Base-by-base conservation (phyloP, 495 filamentous ascomycete genomes). In the Annulohypoxylon nitens region DNA sequence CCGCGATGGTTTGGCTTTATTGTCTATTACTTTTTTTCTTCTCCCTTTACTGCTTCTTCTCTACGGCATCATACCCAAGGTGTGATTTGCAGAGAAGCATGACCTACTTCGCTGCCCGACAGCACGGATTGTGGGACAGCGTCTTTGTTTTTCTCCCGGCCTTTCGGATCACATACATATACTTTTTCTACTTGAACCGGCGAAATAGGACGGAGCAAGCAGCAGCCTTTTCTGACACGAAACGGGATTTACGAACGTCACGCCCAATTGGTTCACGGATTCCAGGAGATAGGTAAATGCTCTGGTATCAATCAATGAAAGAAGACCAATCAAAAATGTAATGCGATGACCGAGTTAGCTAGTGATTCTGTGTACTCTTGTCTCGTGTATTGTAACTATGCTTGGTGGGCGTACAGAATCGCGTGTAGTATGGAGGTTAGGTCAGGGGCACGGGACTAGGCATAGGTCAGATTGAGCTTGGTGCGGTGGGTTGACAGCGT, bases 201-300 rank as follows among this genome's bases (percentile, higher is more conserved):
- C 65, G 61, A 55, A 53, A 25, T 66, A 26, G 65, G 70, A 69
- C 33, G 71, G 64, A 61, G 54, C 65, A 43, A 39, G 30, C 30
- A 47, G 43, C 16, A 47, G 43, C 43, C 43, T 37, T 69, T 69
- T 69, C 48, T 68, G 67, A 67, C 50, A 67, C 47, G 65, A 76
- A 60, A 60, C 63, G 69, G 71, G 65, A 73, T 69, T 78, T 70
- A 78, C 76, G 76, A 78, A 76, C 65, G 74, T 78, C 68, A 78
- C 71, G 76, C 70, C 20, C 71, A 77, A 77, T 76, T 76, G 73
- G 76, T 76, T 73, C 34, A 67, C 72, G 64, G 72, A 67, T 75
- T 71, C 67, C 72, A 67, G 53, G 67, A 63, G 62, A 67, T 70
- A 58, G 55, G 61, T 67, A 71, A 62, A 63, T 36, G 51, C 72